Conservation (phyloP, 1,139 yeast species). For the Eremothecium coryli region DNA sequence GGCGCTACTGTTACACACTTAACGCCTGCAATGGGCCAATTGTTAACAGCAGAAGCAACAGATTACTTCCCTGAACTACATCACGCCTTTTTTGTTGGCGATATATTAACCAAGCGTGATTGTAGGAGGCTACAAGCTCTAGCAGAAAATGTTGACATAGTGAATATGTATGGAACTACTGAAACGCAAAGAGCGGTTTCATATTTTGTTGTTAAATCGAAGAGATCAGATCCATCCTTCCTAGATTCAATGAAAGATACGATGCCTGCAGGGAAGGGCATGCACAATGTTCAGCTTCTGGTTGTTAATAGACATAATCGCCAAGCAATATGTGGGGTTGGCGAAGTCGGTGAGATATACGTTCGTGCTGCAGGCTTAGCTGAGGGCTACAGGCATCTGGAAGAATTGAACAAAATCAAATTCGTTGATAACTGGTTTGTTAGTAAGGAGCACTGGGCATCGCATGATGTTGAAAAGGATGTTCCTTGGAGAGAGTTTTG, state of each 20-base stretch:
- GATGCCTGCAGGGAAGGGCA: slow-evolving; percentile 98
- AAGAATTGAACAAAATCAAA: slow-evolving; percentile 79
- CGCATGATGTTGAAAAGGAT: slow-evolving; percentile 38
- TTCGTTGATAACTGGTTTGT: slow-evolving; percentile 88
- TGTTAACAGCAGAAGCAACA: slow-evolving; percentile 91
- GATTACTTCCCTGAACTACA: slow-evolving; percentile 78
- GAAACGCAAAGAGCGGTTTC: slow-evolving; percentile 98
- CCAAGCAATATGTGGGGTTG: slow-evolving; percentile 90
- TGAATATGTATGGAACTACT: slow-evolving; percentile 98
- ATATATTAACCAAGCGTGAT: slow-evolving; percentile 91
- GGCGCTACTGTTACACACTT: slow-evolving; percentile 94
- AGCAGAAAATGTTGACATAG: slow-evolving; percentile 82
- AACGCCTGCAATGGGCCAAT: slow-evolving; percentile 99
- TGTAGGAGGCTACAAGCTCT: slow-evolving; percentile 84
- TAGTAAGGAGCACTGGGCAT: slow-evolving; percentile 48
- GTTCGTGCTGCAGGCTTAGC: slow-evolving; percentile 98
- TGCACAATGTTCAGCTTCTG: slow-evolving; percentile 86
- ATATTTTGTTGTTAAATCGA: slow-evolving; percentile 76
- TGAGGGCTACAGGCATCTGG: slow-evolving; percentile 88
- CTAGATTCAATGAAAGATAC: slow-evolving; percentile 82
- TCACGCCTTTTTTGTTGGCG: slow-evolving; percentile 98
- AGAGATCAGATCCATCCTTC: slow-evolving; percentile 59
- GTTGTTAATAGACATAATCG: slow-evolving; percentile 88
- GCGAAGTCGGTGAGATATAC: slow-evolving; percentile 96
- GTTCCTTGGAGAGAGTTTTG: slow-evolving; percentile 76